Percentiles rank a stretch among this genome's conserved stretches.
Conservation (phyloP, 805 yeast genomes). For the Yamadazyma laniorum region DNA sequence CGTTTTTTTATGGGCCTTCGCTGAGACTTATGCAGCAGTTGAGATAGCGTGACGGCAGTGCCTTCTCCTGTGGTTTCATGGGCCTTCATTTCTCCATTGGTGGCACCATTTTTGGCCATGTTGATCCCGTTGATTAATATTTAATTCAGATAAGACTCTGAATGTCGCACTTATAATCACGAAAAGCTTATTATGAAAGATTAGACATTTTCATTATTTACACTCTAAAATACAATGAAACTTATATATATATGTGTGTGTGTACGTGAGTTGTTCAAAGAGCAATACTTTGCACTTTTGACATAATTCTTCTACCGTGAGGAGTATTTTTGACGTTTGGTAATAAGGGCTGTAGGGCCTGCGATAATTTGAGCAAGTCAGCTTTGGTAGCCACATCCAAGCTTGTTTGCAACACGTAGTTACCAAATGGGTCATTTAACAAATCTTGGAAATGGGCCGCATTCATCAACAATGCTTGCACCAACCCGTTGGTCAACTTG, state of each 20-base stretch:
- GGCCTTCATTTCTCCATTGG: no score
- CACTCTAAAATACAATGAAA: constrained; percentile 7
- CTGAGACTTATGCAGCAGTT: no score
- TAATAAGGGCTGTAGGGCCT: constrained; percentile 67
- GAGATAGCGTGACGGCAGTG: no score
- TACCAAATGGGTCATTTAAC: constrained; percentile 58
- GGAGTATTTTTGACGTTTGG: constrained; percentile 85
- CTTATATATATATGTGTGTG: neutral
- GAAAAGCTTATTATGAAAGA: no score
- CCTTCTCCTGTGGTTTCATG: no score
- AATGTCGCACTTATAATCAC: no score
- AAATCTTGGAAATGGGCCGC: constrained; percentile 37
- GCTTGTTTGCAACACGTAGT: constrained; percentile 58
- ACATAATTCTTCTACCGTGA: constrained; percentile 90
- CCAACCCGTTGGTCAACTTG: constrained; percentile 44
- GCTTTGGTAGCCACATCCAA: constrained; percentile 52
- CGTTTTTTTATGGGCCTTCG: constrained; percentile 27
- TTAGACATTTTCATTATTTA: constrained; percentile 3
- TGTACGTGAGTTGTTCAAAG: neutral
- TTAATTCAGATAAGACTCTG: no score
- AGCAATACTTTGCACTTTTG: constrained; percentile 46
- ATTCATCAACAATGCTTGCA: constrained; percentile 41
- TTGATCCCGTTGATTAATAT: no score
- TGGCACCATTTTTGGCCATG: no score
- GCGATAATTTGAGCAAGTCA: constrained; percentile 56